Base-by-base conservation (phyloP, 2,329 filamentous ascomycete genomes). In the Paecilomyces dactylethromorphus region DNA sequence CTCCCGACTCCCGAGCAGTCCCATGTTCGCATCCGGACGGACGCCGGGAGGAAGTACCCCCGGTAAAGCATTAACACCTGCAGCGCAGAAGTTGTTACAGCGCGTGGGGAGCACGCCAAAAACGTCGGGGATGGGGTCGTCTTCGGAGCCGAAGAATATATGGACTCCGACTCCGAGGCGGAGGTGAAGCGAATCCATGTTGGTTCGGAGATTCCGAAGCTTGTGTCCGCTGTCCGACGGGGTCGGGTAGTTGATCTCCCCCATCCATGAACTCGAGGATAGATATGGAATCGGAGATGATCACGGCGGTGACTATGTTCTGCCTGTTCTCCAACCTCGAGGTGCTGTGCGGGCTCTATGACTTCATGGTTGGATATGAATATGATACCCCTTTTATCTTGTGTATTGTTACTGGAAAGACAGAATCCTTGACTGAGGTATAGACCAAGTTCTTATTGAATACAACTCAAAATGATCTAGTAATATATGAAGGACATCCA, bases 81-180 rank as follows among this genome's bases (percentile, higher is more conserved):
- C 77, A 1, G 77, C 75, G 24, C 76, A 77, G 60, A 74, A 71
- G 59, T 62, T 79, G 58, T 66, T 78, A 59, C 68, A 72, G 49
- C 70, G 66, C 55, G 68, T 77, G n/a, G 74, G 71, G 26, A 70
- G 63, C 53, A 77, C 74, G 7, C 73, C 74, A 21, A 63, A 64
- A 51, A 56, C 59, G 56, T 50, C 57, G n/a, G 49, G 58, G 33
- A 61, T 54, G 10, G 24, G 58, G 31, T 61, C 61, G 13, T 61
- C 65, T 15, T 66, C 64, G 26, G 56, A 56, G 29, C 56, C 66
- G 61, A 71, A 63, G 60, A 74, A 74, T 63, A 70, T 74, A 65
- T 77, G 75, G 75, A 76, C 73, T 31, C 74, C 73, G 49, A 72
- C 71, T 11, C 67, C 72, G 51, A 69, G 63, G 60, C 65, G 50